Conservation (phyloP, 1,284 basidiomycete species). For the Mycena citricolor region DNA sequence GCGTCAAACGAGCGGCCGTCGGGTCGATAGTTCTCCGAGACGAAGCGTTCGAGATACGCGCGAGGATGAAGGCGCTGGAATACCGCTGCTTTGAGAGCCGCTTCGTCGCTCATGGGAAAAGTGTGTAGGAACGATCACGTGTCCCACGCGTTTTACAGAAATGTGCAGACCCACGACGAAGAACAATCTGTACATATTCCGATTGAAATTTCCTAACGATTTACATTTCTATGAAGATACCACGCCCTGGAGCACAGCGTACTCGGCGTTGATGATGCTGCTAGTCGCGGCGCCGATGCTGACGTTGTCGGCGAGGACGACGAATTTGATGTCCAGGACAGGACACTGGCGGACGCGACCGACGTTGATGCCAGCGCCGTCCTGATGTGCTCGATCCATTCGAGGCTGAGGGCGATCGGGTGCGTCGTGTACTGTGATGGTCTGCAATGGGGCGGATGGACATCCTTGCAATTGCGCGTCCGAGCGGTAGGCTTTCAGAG, state of each 20-base stretch:
- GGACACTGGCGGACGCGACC: constrained; percentile 89
- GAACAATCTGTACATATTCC: background rate
- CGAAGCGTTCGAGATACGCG: constrained; percentile 77
- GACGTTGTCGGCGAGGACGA: constrained; percentile 94
- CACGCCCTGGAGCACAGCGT: constrained; percentile 84
- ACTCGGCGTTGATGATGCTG: constrained; percentile 97
- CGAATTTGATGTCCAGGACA: constrained; percentile 95
- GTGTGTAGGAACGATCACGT: constrained; percentile 4
- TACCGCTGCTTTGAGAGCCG: constrained; percentile 58
- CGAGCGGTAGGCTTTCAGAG: constrained; percentile 72
- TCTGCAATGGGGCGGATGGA: constrained; percentile 83
- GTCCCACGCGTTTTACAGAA: background rate
- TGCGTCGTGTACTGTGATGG: constrained; percentile 93
- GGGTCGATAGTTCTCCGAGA: constrained; percentile 69
- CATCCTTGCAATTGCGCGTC: constrained; percentile 81
- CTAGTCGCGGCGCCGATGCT: constrained; percentile 96
- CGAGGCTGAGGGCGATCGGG: constrained; percentile 93
- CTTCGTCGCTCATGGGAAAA: no score
- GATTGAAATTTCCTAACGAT: background rate
- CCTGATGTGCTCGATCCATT: constrained; percentile 88
- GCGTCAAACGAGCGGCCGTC: constrained; percentile 67
- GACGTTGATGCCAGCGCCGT: constrained; percentile 91
- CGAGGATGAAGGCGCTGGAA: constrained; percentile 84
- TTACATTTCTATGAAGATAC: no score
- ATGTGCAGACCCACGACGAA: background rate